Conservation (phyloP, 1,284 basidiomycete genomes). For the Laetiporus sulphureus region DNA sequence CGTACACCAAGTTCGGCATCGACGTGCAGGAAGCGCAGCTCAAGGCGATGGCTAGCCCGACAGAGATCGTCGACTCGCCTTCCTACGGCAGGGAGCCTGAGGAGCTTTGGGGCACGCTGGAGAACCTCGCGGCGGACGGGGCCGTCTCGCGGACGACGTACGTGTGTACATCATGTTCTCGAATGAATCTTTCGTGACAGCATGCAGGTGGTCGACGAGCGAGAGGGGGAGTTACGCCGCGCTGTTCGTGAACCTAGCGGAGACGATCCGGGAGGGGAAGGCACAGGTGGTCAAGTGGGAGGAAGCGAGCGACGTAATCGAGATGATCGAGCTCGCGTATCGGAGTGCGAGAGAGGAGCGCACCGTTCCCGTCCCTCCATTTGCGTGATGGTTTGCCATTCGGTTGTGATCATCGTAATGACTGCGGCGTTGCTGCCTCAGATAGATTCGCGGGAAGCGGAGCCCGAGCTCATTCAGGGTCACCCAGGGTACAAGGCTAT, state of each 20-base stretch:
- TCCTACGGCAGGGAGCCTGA: conserved; percentile 44
- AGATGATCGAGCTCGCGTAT: conserved; percentile 68
- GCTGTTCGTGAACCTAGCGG: conserved; percentile 60
- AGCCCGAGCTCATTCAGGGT: no score
- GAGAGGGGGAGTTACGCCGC: conserved; percentile 53
- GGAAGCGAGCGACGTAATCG: conserved; percentile 61
- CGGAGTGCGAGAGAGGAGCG: conserved; percentile 55
- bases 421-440: no score
- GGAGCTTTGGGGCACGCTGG: conserved; percentile 50
- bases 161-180: conserved; percentile 18
- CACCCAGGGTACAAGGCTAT: no score
- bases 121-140: conserved; percentile 42
- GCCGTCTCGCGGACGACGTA: conserved; percentile 43
- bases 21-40: conserved; percentile 76
- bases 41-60: conserved; percentile 43
- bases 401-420: no score
- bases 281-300: conserved; percentile 61
- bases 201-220: conserved; percentile 52
- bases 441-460: no score
- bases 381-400: conserved; percentile 9
- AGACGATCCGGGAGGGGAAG: conserved; percentile 47
- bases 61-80: conserved; percentile 34
- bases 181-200: neutral
- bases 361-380: conserved; percentile 32
- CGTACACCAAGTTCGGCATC: conserved; percentile 70